Evolutionary conservation across 805 yeast genomes (phyloP), one percentile per base, ranked within the genome.

Genomic region (Lipomyces chichibuensis): DNA sequence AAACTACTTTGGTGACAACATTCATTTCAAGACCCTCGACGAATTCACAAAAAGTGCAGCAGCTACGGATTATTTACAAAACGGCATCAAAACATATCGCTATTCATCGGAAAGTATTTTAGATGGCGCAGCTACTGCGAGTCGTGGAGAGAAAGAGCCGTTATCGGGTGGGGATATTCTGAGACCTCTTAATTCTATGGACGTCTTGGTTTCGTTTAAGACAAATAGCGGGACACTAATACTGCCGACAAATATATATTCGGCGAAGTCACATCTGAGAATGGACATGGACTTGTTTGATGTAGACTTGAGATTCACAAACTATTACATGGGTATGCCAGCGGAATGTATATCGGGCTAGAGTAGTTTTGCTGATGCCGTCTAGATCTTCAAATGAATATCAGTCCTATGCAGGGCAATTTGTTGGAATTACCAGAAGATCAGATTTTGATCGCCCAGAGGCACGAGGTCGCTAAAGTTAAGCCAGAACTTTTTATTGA

Each of bases 1-100:
- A 74, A 95, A 95, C 75, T 94, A 95, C 75, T 90, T 95, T 76
- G 99, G 99, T 2, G 95, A 91, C 57, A 83, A 84, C 67, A 82
- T 85, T n/a, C 91, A 88, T 72, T 95, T 95, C 75, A 87, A 85
- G 71, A 95, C 98, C 0, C 83, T 92, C 57, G 95, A 91, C 69
- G 99, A 94, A 75, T 93, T 88, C 71, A 84, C 87, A 3, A 77
- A 75, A 25, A 74, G 75, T 17, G 33, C 46, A 11, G 49, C 57
- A 27, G 54, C 49, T 6, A 60, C 56, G 17, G 58, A 59, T 8
- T 14, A 25, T 6, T 13, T 14, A 52, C 17, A 52, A 17, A 20
- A 3, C 29, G 55, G 33, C 32, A 5, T 23, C 33, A 60, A 54
- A 17, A 17, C 25, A 11, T 13, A 13, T 17, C 33, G 29, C 11